Base-by-base conservation (phyloP, 169 alveolate genomes). In the Eimeria tenella region DNA sequence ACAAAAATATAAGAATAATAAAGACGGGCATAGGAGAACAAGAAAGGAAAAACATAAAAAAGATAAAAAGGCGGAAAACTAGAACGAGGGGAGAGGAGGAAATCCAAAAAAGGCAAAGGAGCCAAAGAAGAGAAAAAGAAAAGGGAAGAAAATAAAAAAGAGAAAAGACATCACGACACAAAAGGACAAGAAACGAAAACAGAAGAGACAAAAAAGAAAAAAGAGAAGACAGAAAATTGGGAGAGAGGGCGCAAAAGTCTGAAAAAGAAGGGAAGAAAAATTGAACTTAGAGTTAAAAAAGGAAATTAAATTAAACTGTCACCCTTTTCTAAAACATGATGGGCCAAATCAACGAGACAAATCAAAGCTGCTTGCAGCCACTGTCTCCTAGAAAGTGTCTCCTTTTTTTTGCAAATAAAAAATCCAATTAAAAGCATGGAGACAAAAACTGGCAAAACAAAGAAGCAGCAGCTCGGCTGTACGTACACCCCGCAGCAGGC, bases 261-360 rank as follows among this genome's bases (percentile, higher is more conserved):
- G 23, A 50, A 56, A 9, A 7, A 4, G 25, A 10, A 81, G 6
- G 4, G n/a, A 15, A 63, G 23, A 8, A 11, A 63, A n/a, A 5
- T 23, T 55, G 11, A n/a, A 62, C 23, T 3, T n/a, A 5, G 73
- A 31, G 42, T 19, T 19, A 25, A 8, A 63, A 25, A 63, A 25
- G 73, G 42, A 31, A 15, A 4, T 19, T 0, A 63, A 25, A 15
- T 19, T n/a, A 63, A 8, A 11, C 42, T 19, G 1, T 13, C 21
- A 93, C 95, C 93, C 42, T 93, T 93, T 31, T 93, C 95, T 23
- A 84, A 11, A 3, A 84, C 31, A 10, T 93, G 95, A n/a, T 93
- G 95, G 10, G 82, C 68, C 62, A 93, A 15, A 49, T 93, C 95
- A 56, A 31, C 13, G 17, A 63, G 58, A 55, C 90, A 62, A 62